Conservation (phyloP, 2,329 filamentous ascomycete genomes). For the Colletotrichum eleusines region DNA sequence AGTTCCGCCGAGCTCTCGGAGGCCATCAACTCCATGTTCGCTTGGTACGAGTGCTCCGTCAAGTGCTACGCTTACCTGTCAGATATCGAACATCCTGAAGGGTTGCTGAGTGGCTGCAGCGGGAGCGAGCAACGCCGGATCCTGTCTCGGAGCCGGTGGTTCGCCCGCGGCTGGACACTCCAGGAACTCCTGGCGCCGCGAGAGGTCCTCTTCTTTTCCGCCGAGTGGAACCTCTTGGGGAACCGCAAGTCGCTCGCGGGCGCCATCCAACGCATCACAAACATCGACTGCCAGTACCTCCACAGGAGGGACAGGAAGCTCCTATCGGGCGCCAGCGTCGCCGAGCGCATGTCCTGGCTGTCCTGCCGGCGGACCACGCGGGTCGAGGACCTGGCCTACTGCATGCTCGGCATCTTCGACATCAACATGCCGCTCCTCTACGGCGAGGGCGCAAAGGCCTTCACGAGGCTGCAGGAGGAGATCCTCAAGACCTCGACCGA, state of each 20-base stretch:
- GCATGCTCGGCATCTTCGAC: conserved; percentile 48
- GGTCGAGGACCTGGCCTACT: conserved; percentile 47
- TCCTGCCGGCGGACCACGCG: conserved; percentile 44
- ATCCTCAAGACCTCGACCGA: conserved; percentile 35
- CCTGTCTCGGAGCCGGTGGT: conserved; percentile 39
- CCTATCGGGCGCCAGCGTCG: conserved; percentile 42
- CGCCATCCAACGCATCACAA: conserved; percentile 20
- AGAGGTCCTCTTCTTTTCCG: conserved; percentile 40
- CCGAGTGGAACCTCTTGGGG: conserved; percentile 27
- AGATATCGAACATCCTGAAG: conserved; percentile 13
- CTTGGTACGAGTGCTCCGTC: conserved; percentile 37
- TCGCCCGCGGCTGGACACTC: conserved; percentile 43
- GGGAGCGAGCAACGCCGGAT: neutral
- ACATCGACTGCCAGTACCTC: conserved; percentile 25
- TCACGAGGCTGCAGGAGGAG: conserved; percentile 43
- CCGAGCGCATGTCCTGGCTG: conserved; percentile 49
- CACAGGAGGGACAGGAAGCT: conserved; percentile 14
- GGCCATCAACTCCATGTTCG: conserved; percentile 40
- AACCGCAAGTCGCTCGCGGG: conserved; percentile 22
- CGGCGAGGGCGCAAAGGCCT: conserved; percentile 47
- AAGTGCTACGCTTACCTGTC: conserved; percentile 40
- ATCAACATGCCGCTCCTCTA: conserved; percentile 49
- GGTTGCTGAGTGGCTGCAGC: neutral
- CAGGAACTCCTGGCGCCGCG: conserved; percentile 42
- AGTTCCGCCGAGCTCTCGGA: conserved; percentile 38